Base-by-base conservation (phyloP, 148 eudicot species). In the Rhododendron griersonianum region DNA sequence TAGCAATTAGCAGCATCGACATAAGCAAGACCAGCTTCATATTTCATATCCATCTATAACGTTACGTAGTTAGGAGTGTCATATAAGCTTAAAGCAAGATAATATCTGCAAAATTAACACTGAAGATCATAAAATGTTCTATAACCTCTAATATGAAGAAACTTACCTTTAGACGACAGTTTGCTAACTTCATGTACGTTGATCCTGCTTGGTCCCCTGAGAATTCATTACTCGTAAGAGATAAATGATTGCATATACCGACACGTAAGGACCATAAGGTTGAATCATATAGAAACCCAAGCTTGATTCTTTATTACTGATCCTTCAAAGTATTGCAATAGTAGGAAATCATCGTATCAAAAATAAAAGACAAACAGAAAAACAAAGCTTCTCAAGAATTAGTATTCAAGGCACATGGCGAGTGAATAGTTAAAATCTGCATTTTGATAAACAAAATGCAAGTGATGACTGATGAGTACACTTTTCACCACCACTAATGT, bases 121-220 rank as follows among this genome's bases (percentile, higher is more conserved):
- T 9, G 11, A 6, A 55, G 15, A 77, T 11, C 35, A 33, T 33
- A 21, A 4, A 50, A 69, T 37, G 18, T 11, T 23, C 67, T 69
- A 50, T 35, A 69, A 23, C 41, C 47, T 48, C 25, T 28, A 18
- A 53, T 41, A 77, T 44, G 11, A 84, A 65, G 67, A 51, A 63
- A 81, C 61, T 81, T 84, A 88, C 93, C 90, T 90, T 91, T 15
- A 87, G 18, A 86, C 90, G 85, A 86, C 89, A 88, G 81, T 86
- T 87, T n/a, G 91, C 91, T 83, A 91, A 75, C 86, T 90, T 90
- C 51, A 90, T 65, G 80, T 90, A 87, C 2, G 83, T 81, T 5
- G 84, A 45, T 76, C 90, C 93, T 7, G 93, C 93, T 83, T 84
- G 91, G 78, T 91, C 93, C 93, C 91, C 93, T 90, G 89, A 83